Base-by-base conservation (phyloP, 148 eudicot genomes). In the Simmondsia chinensis region DNA sequence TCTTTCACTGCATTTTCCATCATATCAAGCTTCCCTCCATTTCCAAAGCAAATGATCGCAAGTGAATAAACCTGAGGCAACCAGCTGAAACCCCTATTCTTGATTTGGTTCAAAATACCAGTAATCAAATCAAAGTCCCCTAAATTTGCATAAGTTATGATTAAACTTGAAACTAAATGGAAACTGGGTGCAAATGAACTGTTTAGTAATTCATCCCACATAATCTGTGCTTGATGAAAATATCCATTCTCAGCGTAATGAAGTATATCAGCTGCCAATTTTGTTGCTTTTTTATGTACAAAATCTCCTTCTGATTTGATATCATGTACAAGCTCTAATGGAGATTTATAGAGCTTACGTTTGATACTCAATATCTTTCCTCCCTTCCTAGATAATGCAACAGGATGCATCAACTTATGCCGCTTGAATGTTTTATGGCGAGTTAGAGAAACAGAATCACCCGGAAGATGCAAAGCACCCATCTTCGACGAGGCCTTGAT, bases 41-140 rank as follows among this genome's bases (percentile, higher is more conserved):
- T 70, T 16, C 99, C 99, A 48, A 91, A 82, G 43, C 76, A 70
- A 46, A 67, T 65, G 40, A 82, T 52, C 42, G 81, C 67, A 18
- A 48, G 58, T 21, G 56, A 48, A 52, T 66, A 85, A 38, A 63
- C 53, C 43, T 57, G 63, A 13, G 75, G 75, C 34, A 85, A 38
- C 53, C 75, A 46, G 29, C 56, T 35, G 48, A 64, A 62, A 43
- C 52, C 53, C 63, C 72, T 79, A n/a, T 39, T 15, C 43, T 60
- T 69, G 24, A 72, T 21, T 49, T 72, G 76, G 20, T 26, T 66
- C 65, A 91, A 33, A 63, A 86, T 63, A 25, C 29, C 64, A 21
- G 12, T 39, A 45, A 74, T 83, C 50, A 51, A 60, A 38, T 60
- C 60, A 20, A 71, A 75, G 45, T 59, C 44, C 5, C 64, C 62